A percentile compares a stretch with the other conserved stretches of the same genome.
These are phyloP conservation scores for Monascus purpureus DNA, from an alignment of 495 filamentous ascomycete species.

Conservation along the genomic window DNA sequence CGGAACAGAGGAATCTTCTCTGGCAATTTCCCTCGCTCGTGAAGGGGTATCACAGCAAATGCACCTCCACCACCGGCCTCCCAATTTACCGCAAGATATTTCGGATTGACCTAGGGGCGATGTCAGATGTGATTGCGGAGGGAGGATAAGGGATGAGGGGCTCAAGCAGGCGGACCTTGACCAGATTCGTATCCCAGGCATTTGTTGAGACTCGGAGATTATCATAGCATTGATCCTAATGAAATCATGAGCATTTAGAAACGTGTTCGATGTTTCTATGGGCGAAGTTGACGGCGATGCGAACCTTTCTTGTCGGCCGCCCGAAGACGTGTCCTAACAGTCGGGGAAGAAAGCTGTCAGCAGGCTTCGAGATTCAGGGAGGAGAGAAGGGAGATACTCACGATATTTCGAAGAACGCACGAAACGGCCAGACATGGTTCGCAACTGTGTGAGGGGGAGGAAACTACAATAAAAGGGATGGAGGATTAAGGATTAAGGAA, in stretches of 20 bases:
- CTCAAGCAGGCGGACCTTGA: constrained; percentile 59
- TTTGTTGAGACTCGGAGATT: constrained; percentile 89
- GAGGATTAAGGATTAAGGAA: constrained; percentile 10
- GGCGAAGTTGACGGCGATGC: constrained; percentile 4
- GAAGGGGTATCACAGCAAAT: constrained; percentile 88
- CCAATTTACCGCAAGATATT: constrained; percentile 96
- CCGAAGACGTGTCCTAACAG: constrained; percentile 88
- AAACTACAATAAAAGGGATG: constrained; percentile 4
- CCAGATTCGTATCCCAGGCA: constrained; percentile 96
- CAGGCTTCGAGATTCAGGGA: constrained; percentile 7
- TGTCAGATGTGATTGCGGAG: constrained; percentile 12
- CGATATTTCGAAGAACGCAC: constrained; percentile 98
- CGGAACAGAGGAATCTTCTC: constrained; percentile 91
- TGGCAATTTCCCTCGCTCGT: constrained; percentile 75
- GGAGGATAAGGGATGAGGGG: constrained; percentile 15
- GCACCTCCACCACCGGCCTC: constrained; percentile 92
- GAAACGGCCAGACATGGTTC: constrained; percentile 82
- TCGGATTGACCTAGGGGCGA: constrained; percentile 64
- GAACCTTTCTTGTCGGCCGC: constrained; percentile 79
- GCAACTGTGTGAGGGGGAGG: constrained; percentile 3
- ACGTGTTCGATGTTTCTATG: no score
- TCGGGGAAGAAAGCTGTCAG: background rate
- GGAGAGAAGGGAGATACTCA: constrained; percentile 34
- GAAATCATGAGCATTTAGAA: constrained; percentile 5
- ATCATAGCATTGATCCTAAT: constrained; percentile 83